These are phyloP conservation scores for Cutaneotrichosporon sp. DNA, from an alignment of 1,284 basidiomycete genomes.

Conservation along the genomic window DNA sequence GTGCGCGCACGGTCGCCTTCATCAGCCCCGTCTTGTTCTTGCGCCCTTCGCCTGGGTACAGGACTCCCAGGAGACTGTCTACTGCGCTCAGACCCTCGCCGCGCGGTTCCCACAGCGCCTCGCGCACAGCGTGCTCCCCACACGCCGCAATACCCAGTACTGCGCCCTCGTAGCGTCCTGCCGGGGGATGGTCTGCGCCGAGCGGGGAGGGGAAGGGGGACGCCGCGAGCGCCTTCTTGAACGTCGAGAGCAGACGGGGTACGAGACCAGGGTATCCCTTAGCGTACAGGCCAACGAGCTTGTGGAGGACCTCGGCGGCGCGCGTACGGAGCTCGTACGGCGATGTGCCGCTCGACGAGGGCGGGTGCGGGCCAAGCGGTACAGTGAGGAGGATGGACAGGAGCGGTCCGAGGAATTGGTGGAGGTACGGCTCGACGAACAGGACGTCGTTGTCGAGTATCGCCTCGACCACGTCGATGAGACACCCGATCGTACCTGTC, in stretches of 20 bases:
- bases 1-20: constrained; percentile 24
- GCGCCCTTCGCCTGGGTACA: constrained; percentile 31
- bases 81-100: constrained; percentile 28
- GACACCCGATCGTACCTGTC: constrained; percentile 66
- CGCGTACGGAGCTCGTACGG: constrained; percentile 60
- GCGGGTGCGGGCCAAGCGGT: constrained; percentile 54
- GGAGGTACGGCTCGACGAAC: constrained; percentile 97
- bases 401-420: constrained; percentile 89
- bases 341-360: constrained; percentile 26
- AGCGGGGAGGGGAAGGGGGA: constrained; percentile 41
- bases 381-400: constrained; percentile 86
- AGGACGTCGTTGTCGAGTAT: constrained; percentile 76
- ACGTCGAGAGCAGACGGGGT: constrained; percentile 73
- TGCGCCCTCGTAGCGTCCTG: constrained; percentile 75
- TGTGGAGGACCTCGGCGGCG: constrained; percentile 75
- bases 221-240: constrained; percentile 67
- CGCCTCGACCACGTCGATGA: constrained; percentile 74
- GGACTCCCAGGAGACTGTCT: constrained; percentile 27
- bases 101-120: constrained; percentile 55
- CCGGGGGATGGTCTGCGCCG: constrained; percentile 39
- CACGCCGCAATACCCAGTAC: constrained; percentile 76
- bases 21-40: constrained; percentile 33
- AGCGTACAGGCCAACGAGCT: constrained; percentile 54
- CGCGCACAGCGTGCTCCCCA: constrained; percentile 72
- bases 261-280: constrained; percentile 52